Base-by-base conservation (phyloP, 192 early-diverging fungal species). In the Paraglomus brasilianum region DNA sequence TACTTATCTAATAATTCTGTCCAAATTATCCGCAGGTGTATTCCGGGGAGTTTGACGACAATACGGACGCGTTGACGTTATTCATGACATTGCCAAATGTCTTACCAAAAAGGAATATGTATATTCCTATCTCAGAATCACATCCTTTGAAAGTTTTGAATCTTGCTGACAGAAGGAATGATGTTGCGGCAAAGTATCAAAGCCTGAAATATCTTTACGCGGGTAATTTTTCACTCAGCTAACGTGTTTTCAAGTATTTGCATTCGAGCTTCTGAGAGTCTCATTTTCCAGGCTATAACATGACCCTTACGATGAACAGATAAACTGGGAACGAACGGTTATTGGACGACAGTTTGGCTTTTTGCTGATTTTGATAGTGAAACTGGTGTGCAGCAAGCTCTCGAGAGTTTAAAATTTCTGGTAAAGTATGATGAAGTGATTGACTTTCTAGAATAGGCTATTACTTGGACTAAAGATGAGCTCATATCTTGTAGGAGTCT, bases 31-130 rank as follows among this genome's bases (percentile, higher is more conserved):
- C n/a, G 69, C 77, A 77, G 77, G 69, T 88, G 4, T 87, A 90
- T 43, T 45, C 72, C 9, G 81, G 79, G 8, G 66, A 80, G 43
- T 72, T 98, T 15, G 36, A 63, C 0, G 77, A 87, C 17, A 70
- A 80, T 5, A 75, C 76, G 11, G 67, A 91, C 43, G 45, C 95
- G 9, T 93, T 90, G 51, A 89, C 91, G 0, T 86, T 85, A 62
- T 81, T 96, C 8, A 72, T 93, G 58, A 86, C 84, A 4, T 75
- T 82, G 63, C 83, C 89, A 15, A 72, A 77, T 47, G 85, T 91
- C 0, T 66, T 83, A n/a, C 21, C 69, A 8, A 74, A 80, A 19
- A 88, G 96, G 49, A 95, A 89, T 74, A 69, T 81, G 6, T 81
- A 83, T 58, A 79, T 94, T 56, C 83, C 86, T 72, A 61, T 80